Conservation (phyloP, 129 eudicot genomes). For the Pseudognaphalium luteoalbum region DNA sequence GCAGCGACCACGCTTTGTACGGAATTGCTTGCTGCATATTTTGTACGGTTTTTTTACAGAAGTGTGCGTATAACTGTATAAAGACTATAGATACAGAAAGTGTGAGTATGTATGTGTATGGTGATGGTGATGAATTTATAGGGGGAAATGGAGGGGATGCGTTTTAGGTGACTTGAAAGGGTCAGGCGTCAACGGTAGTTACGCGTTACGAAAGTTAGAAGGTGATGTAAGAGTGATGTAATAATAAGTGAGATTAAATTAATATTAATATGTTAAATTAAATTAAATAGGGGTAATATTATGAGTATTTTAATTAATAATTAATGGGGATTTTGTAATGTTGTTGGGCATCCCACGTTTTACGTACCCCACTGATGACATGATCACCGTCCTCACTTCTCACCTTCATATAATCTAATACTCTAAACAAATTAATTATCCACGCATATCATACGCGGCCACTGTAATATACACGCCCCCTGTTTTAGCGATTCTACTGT, state of each 20-base stretch:
- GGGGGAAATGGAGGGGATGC: neutral
- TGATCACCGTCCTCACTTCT: constrained; percentile 33
- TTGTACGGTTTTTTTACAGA: too few relatives aligned
- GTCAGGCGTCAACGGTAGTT: constrained; percentile 44
- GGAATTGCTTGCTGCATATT: constrained; percentile 45
- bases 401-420: neutral
- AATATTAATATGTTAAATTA: too few relatives aligned
- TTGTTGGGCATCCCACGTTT: constrained; percentile 38
- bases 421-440: neutral
- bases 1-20: constrained; percentile 31
- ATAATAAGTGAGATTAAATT: constrained; percentile 16
- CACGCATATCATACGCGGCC: constrained; percentile 7
- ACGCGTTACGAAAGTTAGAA: constrained; percentile 28
- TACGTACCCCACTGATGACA: constrained; percentile 42
- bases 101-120: neutral
- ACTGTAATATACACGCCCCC: neutral
- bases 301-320: neutral
- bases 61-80: neutral
- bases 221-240: constrained; percentile 23
- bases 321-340: neutral
- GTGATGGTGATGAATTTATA: constrained; percentile 28
- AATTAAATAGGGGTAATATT: neutral
- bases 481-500: neutral
- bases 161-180: constrained; percentile 37
- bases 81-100: neutral